Percentiles rank a stretch among this genome's conserved stretches.
These are phyloP conservation scores for Boletus mariae DNA, from an alignment of 1,284 basidiomycete genomes.

Conservation along the genomic window DNA sequence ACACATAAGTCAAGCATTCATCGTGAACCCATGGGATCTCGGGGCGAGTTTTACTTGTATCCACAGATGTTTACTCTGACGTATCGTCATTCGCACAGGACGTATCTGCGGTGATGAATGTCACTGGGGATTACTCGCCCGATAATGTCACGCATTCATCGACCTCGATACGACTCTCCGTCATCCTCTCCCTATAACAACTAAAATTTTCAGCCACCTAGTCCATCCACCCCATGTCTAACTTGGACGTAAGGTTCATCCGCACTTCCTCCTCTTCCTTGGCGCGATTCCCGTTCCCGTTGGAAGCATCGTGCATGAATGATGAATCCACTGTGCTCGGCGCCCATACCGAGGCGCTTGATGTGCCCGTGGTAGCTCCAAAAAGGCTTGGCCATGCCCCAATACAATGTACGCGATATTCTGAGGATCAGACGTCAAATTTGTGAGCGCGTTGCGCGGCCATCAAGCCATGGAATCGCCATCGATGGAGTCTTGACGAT, in stretches of 20 bases:
- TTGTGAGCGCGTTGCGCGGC: constrained; percentile 70
- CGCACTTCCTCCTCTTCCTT: constrained; percentile 48
- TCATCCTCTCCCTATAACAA: constrained; percentile 90
- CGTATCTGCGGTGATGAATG: constrained; percentile 92
- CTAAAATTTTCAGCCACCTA: constrained; percentile 95
- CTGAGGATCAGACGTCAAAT: constrained; percentile 73
- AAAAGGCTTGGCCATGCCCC: constrained; percentile 91
- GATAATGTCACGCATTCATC: constrained; percentile 99
- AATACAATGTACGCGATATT: constrained; percentile 98
- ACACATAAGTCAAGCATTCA: constrained; percentile 78
- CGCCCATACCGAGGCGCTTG: constrained; percentile 81
- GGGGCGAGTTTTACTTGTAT: constrained; percentile 44
- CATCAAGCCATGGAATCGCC: constrained; percentile 77
- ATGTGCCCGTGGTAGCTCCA: constrained; percentile 91
- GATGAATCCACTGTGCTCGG: constrained; percentile 95
- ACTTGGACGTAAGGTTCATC: constrained; percentile 83
- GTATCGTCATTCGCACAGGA: constrained; percentile 45
- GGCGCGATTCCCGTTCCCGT: neutral
- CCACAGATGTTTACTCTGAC: neutral
- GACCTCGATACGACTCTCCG: constrained; percentile 92
- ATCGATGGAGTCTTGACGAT: constrained; percentile 93
- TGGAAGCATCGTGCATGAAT: constrained; percentile 49
- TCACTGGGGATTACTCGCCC: constrained; percentile 91
- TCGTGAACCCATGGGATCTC: constrained; percentile 88
- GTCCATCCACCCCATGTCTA: constrained; percentile 98